A percentile compares a stretch with the other conserved stretches of the same genome.
Conservation (phyloP, 1,284 basidiomycete species). For the Anthracocystis walkeri region DNA sequence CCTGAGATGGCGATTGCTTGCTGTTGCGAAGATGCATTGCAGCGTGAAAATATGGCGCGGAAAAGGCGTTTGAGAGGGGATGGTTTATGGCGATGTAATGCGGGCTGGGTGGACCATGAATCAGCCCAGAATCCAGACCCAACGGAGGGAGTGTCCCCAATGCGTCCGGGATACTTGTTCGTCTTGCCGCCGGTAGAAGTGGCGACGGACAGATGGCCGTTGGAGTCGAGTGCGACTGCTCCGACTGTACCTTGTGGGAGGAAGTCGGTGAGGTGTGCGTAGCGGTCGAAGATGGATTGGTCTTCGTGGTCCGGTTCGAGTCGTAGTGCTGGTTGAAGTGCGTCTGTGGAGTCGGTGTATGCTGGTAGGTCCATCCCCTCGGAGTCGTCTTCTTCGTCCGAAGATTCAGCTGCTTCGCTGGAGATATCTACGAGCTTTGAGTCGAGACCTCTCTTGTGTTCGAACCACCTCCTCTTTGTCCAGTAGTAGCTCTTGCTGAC, state of each 20-base stretch:
- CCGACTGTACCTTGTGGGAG: conserved; percentile 83
- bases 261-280: conserved; percentile 72
- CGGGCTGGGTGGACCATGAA: conserved; percentile 73
- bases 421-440: not conserved
- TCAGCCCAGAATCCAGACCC: conserved; percentile 85
- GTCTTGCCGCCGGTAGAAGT: conserved; percentile 85
- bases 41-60: not conserved
- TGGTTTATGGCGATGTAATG: not conserved
- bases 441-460: conserved; percentile 38
- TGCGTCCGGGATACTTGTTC: conserved; percentile 82
- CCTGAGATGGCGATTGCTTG: conserved; percentile 81
- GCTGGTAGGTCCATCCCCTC: conserved; percentile 7
- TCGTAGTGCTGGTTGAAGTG: not conserved
- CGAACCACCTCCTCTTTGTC: conserved; percentile 42
- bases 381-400: not conserved
- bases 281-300: conserved; percentile 25
- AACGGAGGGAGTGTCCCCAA: conserved; percentile 83
- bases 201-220: conserved; percentile 78
- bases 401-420: not conserved
- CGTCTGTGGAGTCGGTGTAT: conserved; percentile 4
- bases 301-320: conserved; percentile 22
- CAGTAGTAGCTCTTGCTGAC: conserved; percentile 39
- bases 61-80: conserved; percentile 5
- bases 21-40: not conserved
- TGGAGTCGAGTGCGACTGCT: conserved; percentile 80